A percentile compares a stretch with the other conserved stretches of the same genome.
phyloP scores from a whole-genome alignment of 305 asterid genomes.

The Fraxinus platypoda region DNA sequence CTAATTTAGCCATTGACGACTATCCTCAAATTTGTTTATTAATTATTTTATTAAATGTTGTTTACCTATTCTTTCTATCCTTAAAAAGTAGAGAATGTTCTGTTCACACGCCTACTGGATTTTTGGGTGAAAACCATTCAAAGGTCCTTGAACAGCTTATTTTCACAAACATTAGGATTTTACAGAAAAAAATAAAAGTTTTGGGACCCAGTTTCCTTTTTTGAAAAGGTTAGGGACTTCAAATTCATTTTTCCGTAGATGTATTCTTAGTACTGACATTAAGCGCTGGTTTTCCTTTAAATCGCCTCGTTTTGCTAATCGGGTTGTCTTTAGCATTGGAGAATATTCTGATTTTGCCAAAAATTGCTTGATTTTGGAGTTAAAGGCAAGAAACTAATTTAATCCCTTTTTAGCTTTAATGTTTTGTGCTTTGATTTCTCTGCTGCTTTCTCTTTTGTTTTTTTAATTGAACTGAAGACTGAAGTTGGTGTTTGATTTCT shows the following conservation, averaged over 20 bases:
- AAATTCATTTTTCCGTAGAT: constrained; percentile 16
- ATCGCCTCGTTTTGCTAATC: constrained; percentile 20
- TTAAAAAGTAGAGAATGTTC: not conserved
- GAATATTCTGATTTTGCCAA: constrained; percentile 10
- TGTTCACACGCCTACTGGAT: not conserved
- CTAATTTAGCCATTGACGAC: too few relatives aligned
- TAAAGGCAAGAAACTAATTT: constrained; percentile 18
- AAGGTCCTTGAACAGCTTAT: not conserved
- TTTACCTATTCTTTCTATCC: not conserved
- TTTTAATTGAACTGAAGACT: constrained; percentile 18
- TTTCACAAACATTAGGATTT: not conserved
- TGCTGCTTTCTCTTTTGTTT: not conserved
- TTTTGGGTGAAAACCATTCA: not conserved
- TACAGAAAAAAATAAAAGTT: not conserved
- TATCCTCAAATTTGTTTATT: too few relatives aligned
- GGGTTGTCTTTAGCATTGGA: constrained; percentile 22
- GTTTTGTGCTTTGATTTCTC: constrained; percentile 7
- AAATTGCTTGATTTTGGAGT: not conserved
- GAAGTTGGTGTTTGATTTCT: not conserved
- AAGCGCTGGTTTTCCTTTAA: not conserved
- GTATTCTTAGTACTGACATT: constrained; percentile 14
- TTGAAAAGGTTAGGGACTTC: not conserved
- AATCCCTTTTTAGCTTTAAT: not conserved
- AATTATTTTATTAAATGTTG: too few relatives aligned
- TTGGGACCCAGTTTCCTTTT: constrained; percentile 16